phyloP scores from a whole-genome alignment of 306 rosid genomes.

The Pterocarpus santalinus region DNA sequence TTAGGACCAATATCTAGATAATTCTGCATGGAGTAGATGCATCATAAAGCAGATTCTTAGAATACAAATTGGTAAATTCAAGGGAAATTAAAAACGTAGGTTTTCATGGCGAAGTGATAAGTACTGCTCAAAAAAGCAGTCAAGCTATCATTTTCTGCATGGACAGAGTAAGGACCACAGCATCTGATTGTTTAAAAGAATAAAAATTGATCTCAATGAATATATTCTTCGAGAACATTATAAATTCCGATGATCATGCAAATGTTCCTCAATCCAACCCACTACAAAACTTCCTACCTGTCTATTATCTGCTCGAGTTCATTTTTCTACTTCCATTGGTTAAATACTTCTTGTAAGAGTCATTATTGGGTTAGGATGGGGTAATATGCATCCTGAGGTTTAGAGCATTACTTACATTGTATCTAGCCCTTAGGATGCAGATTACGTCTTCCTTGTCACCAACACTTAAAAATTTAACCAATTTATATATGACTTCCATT shows the following conservation, averaged over 20 bases:
- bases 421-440: slow-evolving; percentile 33
- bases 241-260: slow-evolving; percentile 52
- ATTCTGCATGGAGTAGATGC: background rate
- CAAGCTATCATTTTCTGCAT: background rate
- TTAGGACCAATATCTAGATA: background rate
- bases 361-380: slow-evolving; percentile 6
- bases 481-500: background rate
- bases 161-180: slow-evolving; percentile 37
- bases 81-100: background rate
- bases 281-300: slow-evolving; percentile 25
- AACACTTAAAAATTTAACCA: slow-evolving; percentile 37
- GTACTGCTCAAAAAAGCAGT: background rate
- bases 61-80: slow-evolving; percentile 29
- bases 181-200: slow-evolving; percentile 28
- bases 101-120: slow-evolving; percentile 12
- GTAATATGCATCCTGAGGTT: slow-evolving; percentile 56
- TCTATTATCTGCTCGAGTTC: slow-evolving; percentile 11
- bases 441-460: slow-evolving; percentile 31
- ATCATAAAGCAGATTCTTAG: slow-evolving; percentile 40
- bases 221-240: slow-evolving; percentile 38
- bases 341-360: background rate
- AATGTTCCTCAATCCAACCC: slow-evolving; percentile 43
- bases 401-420: slow-evolving; percentile 43
- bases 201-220: slow-evolving; percentile 17
- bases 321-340: background rate